Percentiles rank a stretch among this genome's conserved stretches.
Conservation (phyloP, 202 grass and related monocot species). For the Saccharum hybrid region DNA sequence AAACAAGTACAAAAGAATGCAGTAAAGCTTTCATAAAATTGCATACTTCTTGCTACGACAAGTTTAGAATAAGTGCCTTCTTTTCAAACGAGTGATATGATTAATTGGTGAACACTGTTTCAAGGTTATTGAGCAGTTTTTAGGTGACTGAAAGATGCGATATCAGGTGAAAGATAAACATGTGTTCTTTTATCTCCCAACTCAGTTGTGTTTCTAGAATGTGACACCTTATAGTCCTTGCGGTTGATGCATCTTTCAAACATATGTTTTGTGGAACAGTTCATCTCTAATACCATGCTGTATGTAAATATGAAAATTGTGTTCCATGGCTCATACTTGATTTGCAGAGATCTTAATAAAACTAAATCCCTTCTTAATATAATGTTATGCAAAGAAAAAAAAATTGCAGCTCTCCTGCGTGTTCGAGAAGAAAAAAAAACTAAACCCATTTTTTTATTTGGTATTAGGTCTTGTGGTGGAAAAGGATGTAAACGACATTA, state of each 20-base stretch:
- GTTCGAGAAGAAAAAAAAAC: background rate
- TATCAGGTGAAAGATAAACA: background rate
- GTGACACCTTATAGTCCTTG: background rate
- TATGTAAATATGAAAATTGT: constrained; percentile 27
- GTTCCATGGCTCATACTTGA: constrained; percentile 22
- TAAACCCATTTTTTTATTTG: constrained; percentile 40
- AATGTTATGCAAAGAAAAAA: background rate
- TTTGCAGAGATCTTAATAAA: constrained; percentile 30
- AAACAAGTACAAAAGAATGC: background rate
- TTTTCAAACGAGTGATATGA: background rate
- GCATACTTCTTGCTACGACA: background rate
- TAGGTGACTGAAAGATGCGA: constrained; percentile 1
- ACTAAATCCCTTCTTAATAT: background rate
- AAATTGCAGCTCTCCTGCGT: background rate
- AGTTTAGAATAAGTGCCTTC: background rate
- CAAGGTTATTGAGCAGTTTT: background rate
- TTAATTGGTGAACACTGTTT: background rate
- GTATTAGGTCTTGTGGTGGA: constrained; percentile 67
- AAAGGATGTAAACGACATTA: constrained; percentile 68
- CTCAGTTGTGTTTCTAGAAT: background rate
- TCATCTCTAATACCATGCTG: constrained; percentile 17
- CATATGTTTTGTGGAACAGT: constrained; percentile 7
- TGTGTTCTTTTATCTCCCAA: background rate
- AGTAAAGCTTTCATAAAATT: constrained; percentile 1
- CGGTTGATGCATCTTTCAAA: background rate